phyloP scores from a whole-genome alignment of 805 yeast genomes.

The Yarrowia porcina region DNA sequence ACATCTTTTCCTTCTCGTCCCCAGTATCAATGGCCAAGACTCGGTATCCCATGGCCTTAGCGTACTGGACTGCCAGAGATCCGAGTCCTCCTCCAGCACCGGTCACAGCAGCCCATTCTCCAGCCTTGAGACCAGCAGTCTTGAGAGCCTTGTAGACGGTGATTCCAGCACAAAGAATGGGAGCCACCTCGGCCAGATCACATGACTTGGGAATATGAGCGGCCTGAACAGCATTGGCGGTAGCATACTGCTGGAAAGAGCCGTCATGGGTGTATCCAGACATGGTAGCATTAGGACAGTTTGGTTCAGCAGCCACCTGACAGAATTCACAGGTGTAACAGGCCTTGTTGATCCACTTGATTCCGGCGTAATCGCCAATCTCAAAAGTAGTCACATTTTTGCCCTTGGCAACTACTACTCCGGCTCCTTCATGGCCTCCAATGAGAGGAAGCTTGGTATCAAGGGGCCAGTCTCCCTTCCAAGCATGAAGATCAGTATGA shows the following conservation, averaged over 20 bases:
- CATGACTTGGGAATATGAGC: slow-evolving; percentile 71
- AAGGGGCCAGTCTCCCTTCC: slow-evolving; percentile 93
- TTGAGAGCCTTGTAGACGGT: slow-evolving; percentile 88
- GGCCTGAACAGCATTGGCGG: slow-evolving; percentile 85
- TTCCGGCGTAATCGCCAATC: slow-evolving; percentile 77
- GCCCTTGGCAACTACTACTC: slow-evolving; percentile 77
- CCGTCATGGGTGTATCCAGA: slow-evolving; percentile 91
- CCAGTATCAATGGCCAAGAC: slow-evolving; percentile 72
- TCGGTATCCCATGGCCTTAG: slow-evolving; percentile 71
- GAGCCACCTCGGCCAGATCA: slow-evolving; percentile 75
- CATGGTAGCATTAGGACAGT: slow-evolving; percentile 64
- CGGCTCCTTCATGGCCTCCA: slow-evolving; percentile 91
- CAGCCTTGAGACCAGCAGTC: slow-evolving; percentile 66
- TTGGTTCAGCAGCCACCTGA: slow-evolving; percentile 61
- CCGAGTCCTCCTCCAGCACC: slow-evolving; percentile 85
- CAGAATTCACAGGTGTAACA: slow-evolving; percentile 77
- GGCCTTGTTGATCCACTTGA: slow-evolving; percentile 79
- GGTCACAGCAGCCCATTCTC: slow-evolving; percentile 72
- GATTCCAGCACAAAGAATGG: slow-evolving; percentile 87
- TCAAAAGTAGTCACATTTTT: slow-evolving; percentile 64
- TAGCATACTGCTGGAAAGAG: slow-evolving; percentile 85
- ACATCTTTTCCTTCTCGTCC: slow-evolving; percentile 55
- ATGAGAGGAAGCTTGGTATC: slow-evolving; percentile 70
- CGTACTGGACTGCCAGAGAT: slow-evolving; percentile 69
- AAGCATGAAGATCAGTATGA: slow-evolving; percentile 91